phyloP scores from a whole-genome alignment of 805 yeast genomes.

The Myxozyma geophila region DNA sequence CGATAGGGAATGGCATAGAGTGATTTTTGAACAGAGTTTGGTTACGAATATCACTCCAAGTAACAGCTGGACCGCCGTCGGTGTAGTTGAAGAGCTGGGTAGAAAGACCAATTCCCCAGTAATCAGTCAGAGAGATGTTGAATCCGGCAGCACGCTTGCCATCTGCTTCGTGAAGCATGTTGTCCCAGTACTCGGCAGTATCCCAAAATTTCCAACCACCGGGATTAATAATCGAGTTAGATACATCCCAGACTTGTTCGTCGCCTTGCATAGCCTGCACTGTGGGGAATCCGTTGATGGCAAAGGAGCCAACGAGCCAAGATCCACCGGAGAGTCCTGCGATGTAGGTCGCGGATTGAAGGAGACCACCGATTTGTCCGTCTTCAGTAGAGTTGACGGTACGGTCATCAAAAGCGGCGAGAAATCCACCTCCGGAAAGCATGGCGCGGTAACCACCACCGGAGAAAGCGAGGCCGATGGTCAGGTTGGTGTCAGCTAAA shows the following conservation, averaged over 20 bases:
- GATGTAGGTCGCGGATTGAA: constrained; percentile 60
- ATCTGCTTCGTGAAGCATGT: constrained; percentile 51
- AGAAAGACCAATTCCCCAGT: constrained; percentile 79
- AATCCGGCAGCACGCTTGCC: constrained; percentile 67
- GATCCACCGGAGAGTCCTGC: constrained; percentile 75
- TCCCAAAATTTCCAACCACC: constrained; percentile 46
- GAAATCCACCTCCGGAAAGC: constrained; percentile 61
- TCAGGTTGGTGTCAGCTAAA: constrained; percentile 36
- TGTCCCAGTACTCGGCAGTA: constrained; percentile 56
- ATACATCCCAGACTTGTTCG: constrained; percentile 43
- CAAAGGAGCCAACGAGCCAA: constrained; percentile 63
- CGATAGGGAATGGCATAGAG: constrained; percentile 73
- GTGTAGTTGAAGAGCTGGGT: constrained; percentile 69
- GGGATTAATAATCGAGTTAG: constrained; percentile 39
- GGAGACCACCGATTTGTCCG: constrained; percentile 55
- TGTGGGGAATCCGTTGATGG: constrained; percentile 49
- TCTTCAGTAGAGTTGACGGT: constrained; percentile 45
- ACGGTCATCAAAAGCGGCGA: constrained; percentile 57
- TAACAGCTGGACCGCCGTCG: constrained; percentile 62
- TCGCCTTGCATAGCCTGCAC: constrained; percentile 41
- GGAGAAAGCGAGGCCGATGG: constrained; percentile 58
- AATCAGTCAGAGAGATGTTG: constrained; percentile 69
- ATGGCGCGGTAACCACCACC: constrained; percentile 87
- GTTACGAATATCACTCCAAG: constrained; percentile 62
- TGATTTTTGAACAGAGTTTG: constrained; percentile 64